These are phyloP conservation scores for Glycine soja DNA, from an alignment of 306 rosid genomes.

Conservation along the genomic window DNA sequence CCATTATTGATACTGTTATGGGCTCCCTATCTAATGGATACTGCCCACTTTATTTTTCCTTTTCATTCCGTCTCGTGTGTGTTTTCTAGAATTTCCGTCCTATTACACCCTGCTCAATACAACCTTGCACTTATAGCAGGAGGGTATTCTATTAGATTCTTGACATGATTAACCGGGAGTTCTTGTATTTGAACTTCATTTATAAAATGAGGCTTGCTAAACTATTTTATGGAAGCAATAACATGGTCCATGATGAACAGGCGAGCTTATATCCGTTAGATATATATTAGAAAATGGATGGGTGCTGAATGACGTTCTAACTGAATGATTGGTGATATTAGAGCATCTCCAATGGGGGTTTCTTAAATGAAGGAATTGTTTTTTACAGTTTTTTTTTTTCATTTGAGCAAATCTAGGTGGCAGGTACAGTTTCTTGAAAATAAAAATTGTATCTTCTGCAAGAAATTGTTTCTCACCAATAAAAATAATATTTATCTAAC, in stretches of 20 bases:
- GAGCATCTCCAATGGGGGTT: too few species aligned
- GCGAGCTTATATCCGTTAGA: not conserved
- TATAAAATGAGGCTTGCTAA: not conserved
- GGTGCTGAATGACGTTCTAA: not conserved
- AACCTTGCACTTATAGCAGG: not conserved
- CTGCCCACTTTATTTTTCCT: conserved; percentile 6
- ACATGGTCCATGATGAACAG: not conserved
- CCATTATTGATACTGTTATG: conserved; percentile 10
- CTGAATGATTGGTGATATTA: not conserved
- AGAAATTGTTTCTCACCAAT: too few species aligned
- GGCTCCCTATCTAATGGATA: not conserved
- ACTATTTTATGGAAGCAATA: not conserved
- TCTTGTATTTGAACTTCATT: conserved; percentile 18
- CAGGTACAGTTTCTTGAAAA: too few species aligned
- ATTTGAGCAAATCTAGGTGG: too few species aligned
- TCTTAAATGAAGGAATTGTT: too few species aligned
- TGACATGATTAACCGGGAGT: not conserved
- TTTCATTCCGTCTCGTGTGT: not conserved
- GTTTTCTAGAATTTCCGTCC: not conserved
- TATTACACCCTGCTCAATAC: not conserved
- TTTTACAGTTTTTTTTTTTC: too few species aligned
- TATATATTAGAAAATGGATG: not conserved
- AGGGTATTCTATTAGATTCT: not conserved
- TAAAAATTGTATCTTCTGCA: too few species aligned
- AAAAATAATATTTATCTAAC: too few species aligned